Evolutionary conservation across 495 filamentous ascomycete species (phyloP).

Genomic region (Wilcoxina mikolae): DNA sequence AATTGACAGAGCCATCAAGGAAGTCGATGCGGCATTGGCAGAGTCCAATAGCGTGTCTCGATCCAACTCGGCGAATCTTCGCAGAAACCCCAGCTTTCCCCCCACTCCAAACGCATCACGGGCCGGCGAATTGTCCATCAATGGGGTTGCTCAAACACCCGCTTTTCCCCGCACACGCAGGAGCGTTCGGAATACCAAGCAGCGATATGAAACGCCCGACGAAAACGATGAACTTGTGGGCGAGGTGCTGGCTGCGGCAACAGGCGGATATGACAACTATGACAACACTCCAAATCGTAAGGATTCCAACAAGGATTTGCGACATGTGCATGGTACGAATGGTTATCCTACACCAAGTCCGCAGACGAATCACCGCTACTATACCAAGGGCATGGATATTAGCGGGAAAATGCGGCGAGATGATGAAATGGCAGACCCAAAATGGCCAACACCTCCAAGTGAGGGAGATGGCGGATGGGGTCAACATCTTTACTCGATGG

Average conservation of each 20-base stretch:
- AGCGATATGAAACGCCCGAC: slow-evolving; percentile 83
- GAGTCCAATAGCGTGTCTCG: slow-evolving; percentile 37
- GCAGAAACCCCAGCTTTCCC: slow-evolving; percentile 38
- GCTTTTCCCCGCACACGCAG: slow-evolving; percentile 73
- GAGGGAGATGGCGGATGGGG: slow-evolving; percentile 72
- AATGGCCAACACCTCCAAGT: slow-evolving; percentile 85
- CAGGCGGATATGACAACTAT: slow-evolving; percentile 38
- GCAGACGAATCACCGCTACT: slow-evolving; percentile 36
- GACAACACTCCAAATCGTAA: slow-evolving; percentile 15
- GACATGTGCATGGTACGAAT: slow-evolving; percentile 52
- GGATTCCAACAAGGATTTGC: slow-evolving; percentile 18
- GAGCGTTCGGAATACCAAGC: slow-evolving; percentile 59
- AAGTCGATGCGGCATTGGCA: slow-evolving; percentile 38
- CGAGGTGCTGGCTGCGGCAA: slow-evolving; percentile 47
- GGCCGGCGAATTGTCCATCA: slow-evolving; percentile 59
- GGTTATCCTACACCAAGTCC: slow-evolving; percentile 47
- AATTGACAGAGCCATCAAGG: slow-evolving; percentile 65
- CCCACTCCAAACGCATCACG: slow-evolving; percentile 36
- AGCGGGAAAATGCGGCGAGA: slow-evolving; percentile 28
- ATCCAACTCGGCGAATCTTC: slow-evolving; percentile 38
- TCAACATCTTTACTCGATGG: background rate
- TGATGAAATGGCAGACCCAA: slow-evolving; percentile 37
- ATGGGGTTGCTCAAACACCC: slow-evolving; percentile 46
- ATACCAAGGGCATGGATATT: slow-evolving; percentile 36
- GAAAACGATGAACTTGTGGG: slow-evolving; percentile 93